Evolutionary conservation across 208 protist species (phyloP).

Genomic region (Trypanosoma cruzi): DNA sequence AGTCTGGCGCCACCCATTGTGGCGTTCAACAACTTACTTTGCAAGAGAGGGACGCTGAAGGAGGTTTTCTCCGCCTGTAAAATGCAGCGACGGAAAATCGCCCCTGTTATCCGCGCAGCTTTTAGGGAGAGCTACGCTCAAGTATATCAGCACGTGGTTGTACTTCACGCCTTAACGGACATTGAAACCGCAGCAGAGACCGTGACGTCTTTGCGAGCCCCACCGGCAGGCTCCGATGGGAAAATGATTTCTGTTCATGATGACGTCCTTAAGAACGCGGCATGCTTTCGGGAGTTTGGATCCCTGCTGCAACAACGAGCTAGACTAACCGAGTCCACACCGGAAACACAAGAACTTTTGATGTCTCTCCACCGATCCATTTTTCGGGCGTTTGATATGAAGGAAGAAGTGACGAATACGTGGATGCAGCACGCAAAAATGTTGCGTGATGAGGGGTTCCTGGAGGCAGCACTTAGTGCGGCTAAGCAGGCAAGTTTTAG

Average conservation of each 20-base stretch:
- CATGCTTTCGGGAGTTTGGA: conserved; percentile 20
- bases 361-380: conserved; percentile 82
- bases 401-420: conserved; percentile 56
- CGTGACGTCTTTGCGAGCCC: conserved; percentile 6
- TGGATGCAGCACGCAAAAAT: conserved; percentile 88
- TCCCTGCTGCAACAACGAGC: conserved; percentile 38
- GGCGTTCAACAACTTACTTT: conserved; percentile 24
- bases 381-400: conserved; percentile 59
- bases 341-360: conserved; percentile 77
- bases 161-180: conserved; percentile 83
- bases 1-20: conserved; percentile 47
- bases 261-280: not conserved
- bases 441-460: conserved; percentile 70
- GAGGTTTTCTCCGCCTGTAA: conserved; percentile 20
- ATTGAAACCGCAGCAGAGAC: conserved; percentile 64
- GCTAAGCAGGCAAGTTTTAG: conserved; percentile 58
- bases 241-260: not conserved
- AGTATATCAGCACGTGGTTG: conserved; percentile 59
- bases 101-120: conserved; percentile 46
- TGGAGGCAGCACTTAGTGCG: conserved; percentile 75
- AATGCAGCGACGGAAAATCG: conserved; percentile 52
- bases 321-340: conserved; percentile 55
- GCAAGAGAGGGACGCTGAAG: conserved; percentile 12
- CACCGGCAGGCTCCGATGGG: not conserved
- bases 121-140: conserved; percentile 77